A percentile compares a stretch with the other conserved stretches of the same genome.
These are phyloP conservation scores for Trichaptum fuscoviolaceum DNA, from an alignment of 768 basidiomycete genomes.

Conservation along the genomic window DNA sequence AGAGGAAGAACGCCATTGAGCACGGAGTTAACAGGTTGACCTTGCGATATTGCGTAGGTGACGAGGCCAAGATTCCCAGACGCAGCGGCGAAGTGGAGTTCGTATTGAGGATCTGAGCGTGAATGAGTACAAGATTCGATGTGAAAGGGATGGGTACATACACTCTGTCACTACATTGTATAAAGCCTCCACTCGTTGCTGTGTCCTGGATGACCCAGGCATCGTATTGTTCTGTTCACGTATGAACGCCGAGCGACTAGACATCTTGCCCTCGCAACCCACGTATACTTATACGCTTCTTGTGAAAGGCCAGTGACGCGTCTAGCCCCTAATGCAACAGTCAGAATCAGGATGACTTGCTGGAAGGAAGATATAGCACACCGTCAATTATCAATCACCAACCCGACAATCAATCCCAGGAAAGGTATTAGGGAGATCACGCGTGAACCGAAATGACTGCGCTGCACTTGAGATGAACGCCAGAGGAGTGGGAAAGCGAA, in stretches of 20 bases:
- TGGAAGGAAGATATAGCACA: neutral
- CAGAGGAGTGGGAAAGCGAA: neutral
- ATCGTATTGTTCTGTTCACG: constrained; percentile 16
- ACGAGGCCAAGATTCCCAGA: constrained; percentile 90
- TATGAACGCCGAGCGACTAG: neutral
- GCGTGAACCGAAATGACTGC: neutral
- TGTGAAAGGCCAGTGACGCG: neutral
- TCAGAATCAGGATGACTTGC: neutral
- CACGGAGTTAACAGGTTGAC: constrained; percentile 95
- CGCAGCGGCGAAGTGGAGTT: constrained; percentile 70
- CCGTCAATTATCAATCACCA: neutral
- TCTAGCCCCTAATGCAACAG: neutral
- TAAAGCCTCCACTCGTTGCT: constrained; percentile 36
- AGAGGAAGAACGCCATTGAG: constrained; percentile 95
- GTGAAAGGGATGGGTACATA: constrained; percentile 20
- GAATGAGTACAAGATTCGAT: neutral
- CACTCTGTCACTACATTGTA: constrained; percentile 53
- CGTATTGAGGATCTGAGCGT: constrained; percentile 64
- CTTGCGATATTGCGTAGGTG: constrained; percentile 86
- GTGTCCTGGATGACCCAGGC: constrained; percentile 31
- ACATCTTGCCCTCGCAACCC: neutral
- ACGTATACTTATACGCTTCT: neutral
- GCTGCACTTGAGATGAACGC: neutral
- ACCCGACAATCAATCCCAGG: neutral
- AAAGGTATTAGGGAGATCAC: neutral